Evolutionary conservation across 129 eudicot species (phyloP).

Genomic region (Apium graveolens): DNA sequence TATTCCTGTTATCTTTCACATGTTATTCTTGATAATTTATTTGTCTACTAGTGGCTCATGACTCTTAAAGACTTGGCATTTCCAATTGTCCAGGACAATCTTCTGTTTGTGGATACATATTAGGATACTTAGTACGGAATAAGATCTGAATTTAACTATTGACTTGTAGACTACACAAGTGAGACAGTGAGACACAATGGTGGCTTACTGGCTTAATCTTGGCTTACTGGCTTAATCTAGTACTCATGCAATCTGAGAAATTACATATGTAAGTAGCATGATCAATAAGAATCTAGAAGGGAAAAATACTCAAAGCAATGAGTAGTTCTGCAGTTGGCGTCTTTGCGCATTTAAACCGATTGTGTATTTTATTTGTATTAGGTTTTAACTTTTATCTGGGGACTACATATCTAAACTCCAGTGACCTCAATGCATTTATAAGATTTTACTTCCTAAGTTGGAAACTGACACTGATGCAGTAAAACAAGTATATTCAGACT

Average conservation of each 20-base stretch:
- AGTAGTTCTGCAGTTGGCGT: neutral
- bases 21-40: neutral
- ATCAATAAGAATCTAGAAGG: no score
- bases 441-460: neutral
- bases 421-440: neutral
- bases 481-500: neutral
- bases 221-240: no score
- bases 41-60: neutral
- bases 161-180: neutral
- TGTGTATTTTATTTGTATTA: neutral
- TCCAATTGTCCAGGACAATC: neutral
- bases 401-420: neutral
- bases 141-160: neutral
- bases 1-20: constrained; percentile 4
- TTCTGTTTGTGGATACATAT: no score
- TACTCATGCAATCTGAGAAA: neutral
- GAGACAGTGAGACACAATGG: neutral
- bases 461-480: neutral
- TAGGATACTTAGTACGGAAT: neutral
- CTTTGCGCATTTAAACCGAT: neutral
- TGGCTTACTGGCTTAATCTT: neutral
- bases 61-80: neutral
- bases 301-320: no score
- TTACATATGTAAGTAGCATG: neutral
- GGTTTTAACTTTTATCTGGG: neutral